phyloP scores from a whole-genome alignment of 306 rosid genomes.

The Cucumis cinereus region DNA sequence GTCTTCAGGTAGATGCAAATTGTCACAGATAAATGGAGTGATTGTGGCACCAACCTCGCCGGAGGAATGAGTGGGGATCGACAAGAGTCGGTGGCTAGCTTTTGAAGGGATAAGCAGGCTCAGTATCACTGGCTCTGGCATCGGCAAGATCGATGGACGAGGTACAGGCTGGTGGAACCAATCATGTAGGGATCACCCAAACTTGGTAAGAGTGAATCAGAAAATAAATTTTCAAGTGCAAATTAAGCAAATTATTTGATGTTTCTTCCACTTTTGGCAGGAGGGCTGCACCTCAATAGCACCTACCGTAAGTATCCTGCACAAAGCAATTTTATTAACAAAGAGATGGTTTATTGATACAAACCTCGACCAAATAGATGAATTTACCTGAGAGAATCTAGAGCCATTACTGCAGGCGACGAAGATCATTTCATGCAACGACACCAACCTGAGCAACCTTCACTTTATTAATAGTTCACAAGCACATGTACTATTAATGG shows the following conservation, averaged over 20 bases:
- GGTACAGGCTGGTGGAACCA: constrained; percentile 30
- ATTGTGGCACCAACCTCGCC: constrained; percentile 30
- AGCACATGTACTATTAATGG: constrained; percentile 7
- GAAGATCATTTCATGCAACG: constrained; percentile 20
- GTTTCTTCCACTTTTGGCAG: constrained; percentile 5
- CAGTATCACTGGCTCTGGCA: constrained; percentile 17
- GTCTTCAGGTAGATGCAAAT: background rate
- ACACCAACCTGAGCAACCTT: constrained; percentile 8
- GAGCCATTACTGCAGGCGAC: constrained; percentile 14
- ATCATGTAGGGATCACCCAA: constrained; percentile 26
- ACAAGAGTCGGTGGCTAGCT: constrained; percentile 21
- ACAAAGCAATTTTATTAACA: background rate
- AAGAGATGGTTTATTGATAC: background rate
- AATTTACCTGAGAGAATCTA: background rate
- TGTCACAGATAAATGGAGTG: constrained; percentile 13
- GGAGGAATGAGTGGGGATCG: constrained; percentile 14
- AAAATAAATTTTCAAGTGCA: background rate
- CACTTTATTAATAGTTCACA: constrained; percentile 21
- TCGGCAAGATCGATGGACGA: constrained; percentile 14
- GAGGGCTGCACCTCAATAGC: constrained; percentile 24
- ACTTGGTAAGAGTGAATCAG: constrained; percentile 13
- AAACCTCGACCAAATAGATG: background rate
- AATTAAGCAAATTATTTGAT: background rate
- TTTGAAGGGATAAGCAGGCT: constrained; percentile 20
- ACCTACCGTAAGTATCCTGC: constrained; percentile 21